Evolutionary conservation across 2,329 filamentous ascomycete genomes (phyloP), one percentile per base, ranked within the genome.

Genomic region (Monosporascus sp.): DNA sequence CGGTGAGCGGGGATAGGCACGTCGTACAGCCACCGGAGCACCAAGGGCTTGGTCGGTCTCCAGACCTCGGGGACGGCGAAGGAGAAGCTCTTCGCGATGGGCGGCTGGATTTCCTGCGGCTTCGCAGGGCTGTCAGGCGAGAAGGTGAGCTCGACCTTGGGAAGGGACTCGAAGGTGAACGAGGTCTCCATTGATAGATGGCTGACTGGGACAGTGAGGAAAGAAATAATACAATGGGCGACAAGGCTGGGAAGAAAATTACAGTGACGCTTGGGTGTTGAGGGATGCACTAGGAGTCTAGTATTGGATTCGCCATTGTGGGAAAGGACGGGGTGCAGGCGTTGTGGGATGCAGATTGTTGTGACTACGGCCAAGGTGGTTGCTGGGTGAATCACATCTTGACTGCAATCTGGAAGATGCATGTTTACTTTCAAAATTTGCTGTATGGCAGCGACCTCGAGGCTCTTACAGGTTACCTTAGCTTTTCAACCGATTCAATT

Each of bases 11-110:
- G 51, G 20, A 26, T 51, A 1, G 63, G 64, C 7, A 68, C 18
- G 9, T 63, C 56, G 14, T 58, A 57, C n/a, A 67, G 55, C 66
- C 66, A 68, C 15, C 57, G 51, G n/a, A 63, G 28, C 15, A 68
- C 47, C 11, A 59, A 60, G 26, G 59, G 56, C 22, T 60, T 59
- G n/a, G 51, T 59, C 3, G 60, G 56, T 31, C 55, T 60, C 60
- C 58, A 66, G 35, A 61, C 50, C 3, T 61, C 58, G 2, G 65
- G 58, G 18, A 64, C 43, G 17, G 53, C 51, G 55, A 66, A 65
- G 2, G 58, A 59, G 54, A 68, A 67, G 46, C 49, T 60, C 49
- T 60, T 59, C n/a, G 60, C 50, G 14, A 56, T 54, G 8, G 64
- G 60, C 9, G 61, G 40, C 8, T 52, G 58, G 38, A 55, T 52